Evolutionary conservation across 2,329 filamentous ascomycete species (phyloP).

Genomic region (Xenoacremonium recifei): DNA sequence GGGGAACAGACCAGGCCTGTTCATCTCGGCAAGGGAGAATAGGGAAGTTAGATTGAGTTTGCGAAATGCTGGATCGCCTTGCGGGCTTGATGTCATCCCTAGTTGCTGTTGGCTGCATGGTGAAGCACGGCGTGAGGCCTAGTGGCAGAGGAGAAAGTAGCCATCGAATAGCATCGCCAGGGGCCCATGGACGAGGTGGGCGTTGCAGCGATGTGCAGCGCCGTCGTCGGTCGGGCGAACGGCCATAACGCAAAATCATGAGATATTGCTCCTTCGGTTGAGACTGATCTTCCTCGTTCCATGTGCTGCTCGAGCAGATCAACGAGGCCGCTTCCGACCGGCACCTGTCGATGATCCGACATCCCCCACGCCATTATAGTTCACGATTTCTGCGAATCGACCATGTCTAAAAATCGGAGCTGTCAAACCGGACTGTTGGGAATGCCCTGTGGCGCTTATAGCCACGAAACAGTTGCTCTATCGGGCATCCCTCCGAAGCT

Average conservation of each 20-base stretch:
- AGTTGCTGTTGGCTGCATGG: background rate
- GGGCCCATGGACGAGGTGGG: no score
- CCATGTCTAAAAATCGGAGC: background rate
- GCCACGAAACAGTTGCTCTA: constrained; percentile 1
- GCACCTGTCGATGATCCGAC: background rate
- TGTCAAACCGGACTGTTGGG: constrained; percentile 5
- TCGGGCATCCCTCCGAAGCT: no score
- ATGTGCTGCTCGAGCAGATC: no score
- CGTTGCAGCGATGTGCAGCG: no score
- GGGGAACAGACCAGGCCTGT: background rate
- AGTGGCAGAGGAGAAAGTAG: no score
- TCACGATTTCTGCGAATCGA: background rate
- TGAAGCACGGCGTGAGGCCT: background rate
- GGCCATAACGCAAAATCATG: no score
- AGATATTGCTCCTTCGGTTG: no score
- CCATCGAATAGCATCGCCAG: no score
- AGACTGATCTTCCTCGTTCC: no score
- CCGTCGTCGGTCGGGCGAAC: no score
- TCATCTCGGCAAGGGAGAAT: background rate
- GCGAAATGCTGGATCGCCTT: background rate
- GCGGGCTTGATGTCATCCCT: constrained; percentile 1
- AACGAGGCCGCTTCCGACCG: background rate
- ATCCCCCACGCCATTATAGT: background rate
- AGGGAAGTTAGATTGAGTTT: background rate
- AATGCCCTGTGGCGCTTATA: constrained; percentile 7